Percentiles rank a stretch among this genome's conserved stretches.
Evolutionary conservation across 1,284 basidiomycete genomes (phyloP).

Genomic region (Ceratorhiza oryzae-sativae): DNA sequence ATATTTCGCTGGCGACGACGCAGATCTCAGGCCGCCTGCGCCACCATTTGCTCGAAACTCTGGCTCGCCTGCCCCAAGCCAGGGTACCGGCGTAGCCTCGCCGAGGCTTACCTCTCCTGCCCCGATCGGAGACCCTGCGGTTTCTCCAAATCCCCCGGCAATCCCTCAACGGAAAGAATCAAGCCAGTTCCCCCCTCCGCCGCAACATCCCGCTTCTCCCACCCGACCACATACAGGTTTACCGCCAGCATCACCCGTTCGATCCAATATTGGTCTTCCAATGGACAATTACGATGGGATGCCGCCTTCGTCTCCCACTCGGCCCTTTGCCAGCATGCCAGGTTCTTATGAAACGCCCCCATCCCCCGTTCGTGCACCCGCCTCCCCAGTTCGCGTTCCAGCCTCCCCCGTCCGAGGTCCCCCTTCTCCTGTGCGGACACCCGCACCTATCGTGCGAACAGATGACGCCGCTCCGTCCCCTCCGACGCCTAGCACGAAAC

Average conservation of each 20-base stretch:
- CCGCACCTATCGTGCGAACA: not conserved
- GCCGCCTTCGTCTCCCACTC: not conserved
- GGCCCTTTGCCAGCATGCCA: no score
- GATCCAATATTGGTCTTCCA: not conserved
- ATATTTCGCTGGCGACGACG: not conserved
- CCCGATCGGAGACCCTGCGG: not conserved
- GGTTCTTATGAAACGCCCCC: not conserved
- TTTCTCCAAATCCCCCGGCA: constrained; percentile 1
- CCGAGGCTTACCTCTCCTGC: not conserved
- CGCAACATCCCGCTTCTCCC: constrained; percentile 30
- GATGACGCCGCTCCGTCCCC: not conserved
- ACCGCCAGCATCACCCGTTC: no score
- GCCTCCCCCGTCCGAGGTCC: constrained; percentile 12
- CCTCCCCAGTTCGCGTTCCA: constrained; percentile 8
- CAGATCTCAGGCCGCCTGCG: constrained; percentile 14
- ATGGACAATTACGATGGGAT: not conserved
- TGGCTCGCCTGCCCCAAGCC: not conserved
- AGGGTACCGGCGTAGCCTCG: not conserved
- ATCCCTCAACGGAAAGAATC: constrained; percentile 9
- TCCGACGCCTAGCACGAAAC: constrained; percentile 16
- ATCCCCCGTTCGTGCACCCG: not conserved
- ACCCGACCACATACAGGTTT: not conserved
- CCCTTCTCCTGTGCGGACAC: constrained; percentile 7
- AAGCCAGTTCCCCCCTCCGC: constrained; percentile 20
- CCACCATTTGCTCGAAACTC: constrained; percentile 1